A percentile compares a stretch with the other conserved stretches of the same genome.
Evolutionary conservation across 805 yeast genomes (phyloP).

Genomic region (Ogataea corticis): DNA sequence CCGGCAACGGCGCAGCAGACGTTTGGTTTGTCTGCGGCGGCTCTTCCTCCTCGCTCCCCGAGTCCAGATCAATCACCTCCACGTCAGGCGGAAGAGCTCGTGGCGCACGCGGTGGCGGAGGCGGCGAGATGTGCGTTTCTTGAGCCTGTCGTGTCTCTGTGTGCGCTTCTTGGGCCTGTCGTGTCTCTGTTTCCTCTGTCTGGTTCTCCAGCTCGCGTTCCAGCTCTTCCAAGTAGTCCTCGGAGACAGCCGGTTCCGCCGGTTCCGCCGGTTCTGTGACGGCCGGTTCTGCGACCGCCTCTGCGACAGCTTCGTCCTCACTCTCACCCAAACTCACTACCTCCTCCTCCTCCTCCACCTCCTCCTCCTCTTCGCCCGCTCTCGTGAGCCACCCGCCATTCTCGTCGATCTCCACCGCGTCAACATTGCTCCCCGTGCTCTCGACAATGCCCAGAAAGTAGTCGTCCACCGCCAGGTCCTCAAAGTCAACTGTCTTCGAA

Average conservation of each 20-base stretch:
- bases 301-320: constrained; percentile 2
- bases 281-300: not conserved
- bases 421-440: constrained; percentile 54
- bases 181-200: not conserved
- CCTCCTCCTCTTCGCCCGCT: constrained; percentile 5
- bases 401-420: constrained; percentile 61
- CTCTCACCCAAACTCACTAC: constrained; percentile 8
- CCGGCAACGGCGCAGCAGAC: too few relatives aligned
- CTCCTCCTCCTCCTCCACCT: constrained; percentile 2
- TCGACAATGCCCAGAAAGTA: constrained; percentile 64
- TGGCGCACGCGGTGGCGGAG: not conserved
- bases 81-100: not conserved
- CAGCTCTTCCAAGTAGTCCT: constrained; percentile 9
- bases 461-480: constrained; percentile 71
- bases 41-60: constrained; percentile 8
- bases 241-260: constrained; percentile 5
- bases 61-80: constrained; percentile 9
- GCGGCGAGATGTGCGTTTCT: too few relatives aligned
- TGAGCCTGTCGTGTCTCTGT: too few relatives aligned
- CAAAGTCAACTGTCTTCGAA: constrained; percentile 47
- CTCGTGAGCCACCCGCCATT: constrained; percentile 73
- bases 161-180: too few relatives aligned
- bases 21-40: too few relatives aligned
- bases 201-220: not conserved
- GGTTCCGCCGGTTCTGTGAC: not conserved